Evolutionary conservation across 441 rosid genomes (phyloP), one percentile per base, ranked within the genome.

Genomic region (Isatis lusitanica): DNA sequence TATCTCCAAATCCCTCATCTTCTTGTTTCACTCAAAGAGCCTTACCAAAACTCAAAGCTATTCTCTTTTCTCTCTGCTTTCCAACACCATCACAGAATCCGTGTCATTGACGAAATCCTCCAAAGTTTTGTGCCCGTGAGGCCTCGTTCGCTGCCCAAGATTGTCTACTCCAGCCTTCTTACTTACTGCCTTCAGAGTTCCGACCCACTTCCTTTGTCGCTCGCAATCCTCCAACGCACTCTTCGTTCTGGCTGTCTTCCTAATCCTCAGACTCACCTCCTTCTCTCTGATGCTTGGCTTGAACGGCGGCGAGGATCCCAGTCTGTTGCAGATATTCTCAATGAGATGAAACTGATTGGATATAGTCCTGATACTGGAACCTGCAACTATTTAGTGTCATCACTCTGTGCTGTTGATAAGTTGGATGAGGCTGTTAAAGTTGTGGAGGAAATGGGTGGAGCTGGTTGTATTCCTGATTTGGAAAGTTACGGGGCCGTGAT

Each of bases 161-260:
- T 71, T 26, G 87, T 80, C 15, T 90, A 91, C 78, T 75, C 79
- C 36, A 84, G 71, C 69, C 90, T 93, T 24, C 92, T 93, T 38
- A 77, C 84, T 18, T 83, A 86, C 67, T 81, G 84, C 33, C 95
- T 94, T 53, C 92, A 88, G 70, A 84, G 70, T 66, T 60, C 88
- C 4, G 55, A 83, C 13, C 90, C 64, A 33, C 89, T 70, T 87
- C 82, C 97, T 52, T 66, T 91, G 61, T 73, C 92, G 26, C 83
- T 94, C 11, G 83, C 90, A 2, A 82, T 94, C 67, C 75, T 93
- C 35, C 97, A 91, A 46, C 81, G 86, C 7, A 83, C 79, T 9
- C 90, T 94, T 79, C 93, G 91, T 28, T 87, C 96, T 2, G 98
- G 97, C 9, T 85, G 87, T 46, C 52, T 68, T 66, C 96, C 92